These are phyloP conservation scores for Tephrocybe sp. DNA, from an alignment of 768 basidiomycete species.

Conservation along the genomic window DNA sequence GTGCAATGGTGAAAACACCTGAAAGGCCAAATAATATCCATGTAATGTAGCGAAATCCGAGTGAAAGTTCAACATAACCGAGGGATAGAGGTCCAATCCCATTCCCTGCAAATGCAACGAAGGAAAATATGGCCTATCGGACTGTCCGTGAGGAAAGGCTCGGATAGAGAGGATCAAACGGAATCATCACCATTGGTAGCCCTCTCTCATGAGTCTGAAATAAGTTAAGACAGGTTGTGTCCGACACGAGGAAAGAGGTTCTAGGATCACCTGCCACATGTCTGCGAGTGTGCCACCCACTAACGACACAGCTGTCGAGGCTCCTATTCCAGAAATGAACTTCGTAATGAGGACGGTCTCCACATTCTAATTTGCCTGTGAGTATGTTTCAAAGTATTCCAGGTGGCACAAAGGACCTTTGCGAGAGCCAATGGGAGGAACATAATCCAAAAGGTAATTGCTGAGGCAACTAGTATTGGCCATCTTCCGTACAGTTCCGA, in stretches of 20 bases:
- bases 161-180: background rate
- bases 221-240: background rate
- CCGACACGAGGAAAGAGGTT: background rate
- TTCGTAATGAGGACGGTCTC: constrained; percentile 1
- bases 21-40: constrained; percentile 4
- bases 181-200: background rate
- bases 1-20: constrained; percentile 1
- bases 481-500: constrained; percentile 2
- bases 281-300: background rate
- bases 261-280: background rate
- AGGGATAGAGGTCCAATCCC: background rate
- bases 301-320: constrained; percentile 2
- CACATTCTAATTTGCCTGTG: background rate
- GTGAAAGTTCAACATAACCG: background rate
- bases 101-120: constrained; percentile 1
- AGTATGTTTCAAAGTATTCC: background rate
- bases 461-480: background rate
- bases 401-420: background rate
- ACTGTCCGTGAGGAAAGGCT: background rate
- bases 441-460: constrained; percentile 1
- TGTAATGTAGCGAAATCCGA: background rate
- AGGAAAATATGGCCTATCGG: background rate
- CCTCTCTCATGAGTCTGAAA: constrained; percentile 2
- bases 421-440: constrained; percentile 1
- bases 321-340: constrained; percentile 1